Evolutionary conservation across 2,329 filamentous ascomycete species (phyloP).

Genomic region (Ophiostoma novo-ulmi): DNA sequence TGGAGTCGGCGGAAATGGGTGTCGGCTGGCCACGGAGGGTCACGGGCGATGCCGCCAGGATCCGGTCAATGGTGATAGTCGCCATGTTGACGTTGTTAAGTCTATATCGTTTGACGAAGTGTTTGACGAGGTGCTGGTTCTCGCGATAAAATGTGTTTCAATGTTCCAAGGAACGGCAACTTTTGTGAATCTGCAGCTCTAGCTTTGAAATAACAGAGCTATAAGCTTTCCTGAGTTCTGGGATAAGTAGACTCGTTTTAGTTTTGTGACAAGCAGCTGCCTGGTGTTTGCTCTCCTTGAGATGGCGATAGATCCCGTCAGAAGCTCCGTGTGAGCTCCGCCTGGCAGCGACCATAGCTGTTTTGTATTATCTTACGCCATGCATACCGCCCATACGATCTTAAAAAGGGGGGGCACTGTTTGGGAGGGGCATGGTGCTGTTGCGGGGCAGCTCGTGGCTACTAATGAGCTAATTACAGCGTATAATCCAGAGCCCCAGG

Average conservation of each 20-base stretch:
- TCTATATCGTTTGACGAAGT: not conserved
- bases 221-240: not conserved
- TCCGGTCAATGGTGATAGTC: slow-evolving; percentile 56
- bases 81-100: slow-evolving; percentile 21
- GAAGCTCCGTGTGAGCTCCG: slow-evolving; percentile 16
- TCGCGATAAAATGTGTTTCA: not conserved
- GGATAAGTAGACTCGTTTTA: no score
- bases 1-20: slow-evolving; percentile 78
- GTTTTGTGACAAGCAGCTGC: not conserved
- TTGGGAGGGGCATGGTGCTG: slow-evolving; percentile 24
- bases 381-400: not conserved
- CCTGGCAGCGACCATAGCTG: slow-evolving; percentile 12
- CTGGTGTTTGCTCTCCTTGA: not conserved
- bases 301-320: not conserved
- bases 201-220: not conserved
- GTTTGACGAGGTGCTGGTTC: not conserved
- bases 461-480: not conserved
- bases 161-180: not conserved
- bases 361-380: not conserved
- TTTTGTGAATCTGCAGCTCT: not conserved
- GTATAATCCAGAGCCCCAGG: not conserved
- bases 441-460: slow-evolving; percentile 30
- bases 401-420: slow-evolving; percentile 21
- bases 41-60: slow-evolving; percentile 78
- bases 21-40: slow-evolving; percentile 84